phyloP scores from a whole-genome alignment of 768 basidiomycete genomes.

The Pilatotrama ljubarskyi region DNA sequence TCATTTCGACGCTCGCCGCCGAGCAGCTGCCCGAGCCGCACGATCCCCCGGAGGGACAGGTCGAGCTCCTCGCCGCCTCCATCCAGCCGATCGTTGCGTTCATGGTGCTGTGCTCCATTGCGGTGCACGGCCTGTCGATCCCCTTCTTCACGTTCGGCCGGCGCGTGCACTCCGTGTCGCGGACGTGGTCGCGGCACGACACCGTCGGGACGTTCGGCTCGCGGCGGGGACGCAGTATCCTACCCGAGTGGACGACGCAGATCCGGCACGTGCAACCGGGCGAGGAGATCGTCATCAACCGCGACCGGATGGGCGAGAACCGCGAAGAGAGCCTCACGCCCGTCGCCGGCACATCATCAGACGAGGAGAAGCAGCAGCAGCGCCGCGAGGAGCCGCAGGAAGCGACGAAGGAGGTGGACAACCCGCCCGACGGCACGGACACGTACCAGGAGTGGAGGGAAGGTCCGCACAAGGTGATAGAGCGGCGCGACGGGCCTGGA shows the following conservation, averaged over 20 bases:
- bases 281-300: conserved; percentile 83
- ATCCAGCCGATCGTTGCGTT: conserved; percentile 95
- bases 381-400: conserved; percentile 11
- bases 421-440: conserved; percentile 47
- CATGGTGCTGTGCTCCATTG: conserved; percentile 90
- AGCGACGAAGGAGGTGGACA: conserved; percentile 28
- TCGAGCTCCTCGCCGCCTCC: conserved; percentile 63
- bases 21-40: conserved; percentile 52
- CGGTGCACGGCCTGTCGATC: conserved; percentile 88
- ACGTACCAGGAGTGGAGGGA: conserved; percentile 65
- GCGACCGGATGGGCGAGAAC: conserved; percentile 51
- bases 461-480: conserved; percentile 65
- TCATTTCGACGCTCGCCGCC: conserved; percentile 85
- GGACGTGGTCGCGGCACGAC: conserved; percentile 86
- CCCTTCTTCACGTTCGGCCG: conserved; percentile 92
- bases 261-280: conserved; percentile 68
- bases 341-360: conserved; percentile 35
- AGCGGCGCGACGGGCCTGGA: conserved; percentile 56
- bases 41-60: conserved; percentile 52
- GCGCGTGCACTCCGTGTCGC: conserved; percentile 86
- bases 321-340: conserved; percentile 44
- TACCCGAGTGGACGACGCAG: conserved; percentile 84
- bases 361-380: conserved; percentile 33
- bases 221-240: conserved; percentile 34
- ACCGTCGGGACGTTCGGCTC: conserved; percentile 33